phyloP scores from a whole-genome alignment of 768 basidiomycete species.

The Phanerodontia chrysosporium region DNA sequence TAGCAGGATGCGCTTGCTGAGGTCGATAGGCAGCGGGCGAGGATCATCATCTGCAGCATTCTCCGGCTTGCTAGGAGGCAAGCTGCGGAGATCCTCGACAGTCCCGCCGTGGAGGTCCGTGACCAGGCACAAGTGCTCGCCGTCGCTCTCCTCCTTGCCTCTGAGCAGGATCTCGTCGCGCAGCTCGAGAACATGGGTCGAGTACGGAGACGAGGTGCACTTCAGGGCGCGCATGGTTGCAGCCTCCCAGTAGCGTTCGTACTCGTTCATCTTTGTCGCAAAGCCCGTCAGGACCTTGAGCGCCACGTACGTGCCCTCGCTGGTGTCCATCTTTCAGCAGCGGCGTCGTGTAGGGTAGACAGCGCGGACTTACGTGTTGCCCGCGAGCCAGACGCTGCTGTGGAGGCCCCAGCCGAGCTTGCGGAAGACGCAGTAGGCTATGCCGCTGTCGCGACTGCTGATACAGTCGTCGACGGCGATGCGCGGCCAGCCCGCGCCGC shows the following conservation, averaged over 20 bases:
- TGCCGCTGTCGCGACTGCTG: no score
- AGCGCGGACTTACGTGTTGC: not conserved
- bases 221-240: no score
- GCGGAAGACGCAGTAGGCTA: not conserved
- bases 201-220: not conserved
- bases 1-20: not conserved
- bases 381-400: not conserved
- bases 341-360: not conserved
- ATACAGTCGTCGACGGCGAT: not conserved
- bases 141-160: not conserved
- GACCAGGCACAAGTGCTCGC: not conserved
- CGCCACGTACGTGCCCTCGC: not conserved
- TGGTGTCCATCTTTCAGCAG: not conserved
- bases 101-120: not conserved
- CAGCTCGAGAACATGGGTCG: not conserved
- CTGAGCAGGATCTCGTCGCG: not conserved
- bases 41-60: not conserved
- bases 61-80: no score
- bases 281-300: not conserved
- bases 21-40: not conserved
- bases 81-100: not conserved
- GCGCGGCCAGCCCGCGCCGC: not conserved
- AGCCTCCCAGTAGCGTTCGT: not conserved
- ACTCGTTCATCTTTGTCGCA: not conserved
- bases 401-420: constrained; percentile 3